Base-by-base conservation (phyloP, 352 stramenopile genomes). In the Phytopythium montanum region DNA sequence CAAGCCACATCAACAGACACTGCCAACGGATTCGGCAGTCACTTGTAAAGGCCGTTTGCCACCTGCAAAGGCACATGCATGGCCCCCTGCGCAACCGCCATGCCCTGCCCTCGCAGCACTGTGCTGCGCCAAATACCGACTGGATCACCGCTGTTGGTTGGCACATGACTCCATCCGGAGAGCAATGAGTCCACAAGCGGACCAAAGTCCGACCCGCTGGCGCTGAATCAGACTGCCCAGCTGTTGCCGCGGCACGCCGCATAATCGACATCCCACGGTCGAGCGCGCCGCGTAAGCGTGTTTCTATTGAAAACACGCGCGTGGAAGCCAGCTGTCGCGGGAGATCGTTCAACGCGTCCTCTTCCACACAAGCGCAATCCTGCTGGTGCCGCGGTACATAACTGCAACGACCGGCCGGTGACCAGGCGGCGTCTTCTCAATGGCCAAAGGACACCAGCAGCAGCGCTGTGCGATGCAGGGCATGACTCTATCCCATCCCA, bases 291-390 rank as follows among this genome's bases (percentile, higher is more conserved):
- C 42, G 42, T 31, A n/a, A 50, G 42, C 42, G 10, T 28, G 42
- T 50, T 50, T 50, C n/a, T 50, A 50, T 50, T 31, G n/a, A 29
- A 31, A 12, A 10, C 21, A 23, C 21, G 8, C 42, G 42, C 21
- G 3, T 5, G 21, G 42, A 50, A 31, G 29, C 42, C 42, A 50
- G 42, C 42, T 50, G 42, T 8, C 6, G 21, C 42, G n/a, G 21
- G 42, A 29, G 42, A 50, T 50, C 21, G 42, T 50, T 50, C 42
- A 50, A 29, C 42, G 42, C 42, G 21, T 29, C 21, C 42, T 50
- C 42, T 50, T 50, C 42, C 42, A 50, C 42, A 50, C 42, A 29
- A 9, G 21, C 7, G 42, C 42, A 50, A 19, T 50, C 42, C 41
- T 48, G 41, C 41, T 48, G 41, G 41, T 16, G 19, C n/a, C 41